These are phyloP conservation scores for Cladochytrium replicatum DNA, from an alignment of 192 early-diverging fungal species.

Conservation along the genomic window DNA sequence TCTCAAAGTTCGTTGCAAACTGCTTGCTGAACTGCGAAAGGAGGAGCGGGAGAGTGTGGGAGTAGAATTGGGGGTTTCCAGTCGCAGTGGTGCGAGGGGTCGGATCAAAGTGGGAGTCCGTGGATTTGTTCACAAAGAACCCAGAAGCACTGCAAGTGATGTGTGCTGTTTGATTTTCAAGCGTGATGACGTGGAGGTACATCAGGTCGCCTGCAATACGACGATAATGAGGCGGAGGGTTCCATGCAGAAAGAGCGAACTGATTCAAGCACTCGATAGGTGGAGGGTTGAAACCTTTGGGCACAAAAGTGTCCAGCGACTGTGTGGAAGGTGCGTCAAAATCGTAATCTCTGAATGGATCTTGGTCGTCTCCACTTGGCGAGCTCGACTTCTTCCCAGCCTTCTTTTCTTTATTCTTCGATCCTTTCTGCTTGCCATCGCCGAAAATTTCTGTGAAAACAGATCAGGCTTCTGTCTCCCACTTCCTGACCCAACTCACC, in stretches of 20 bases:
- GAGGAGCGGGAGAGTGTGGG: slow-evolving; percentile 21
- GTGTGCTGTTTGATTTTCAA: slow-evolving; percentile 72
- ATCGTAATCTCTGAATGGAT: slow-evolving; percentile 21
- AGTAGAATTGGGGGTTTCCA: no score
- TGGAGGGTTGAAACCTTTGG: slow-evolving; percentile 31
- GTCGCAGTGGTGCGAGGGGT: slow-evolving; percentile 10
- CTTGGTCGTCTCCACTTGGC: no score
- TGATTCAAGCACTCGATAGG: slow-evolving; percentile 38
- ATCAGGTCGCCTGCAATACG: slow-evolving; percentile 74
- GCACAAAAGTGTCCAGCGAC: slow-evolving; percentile 28
- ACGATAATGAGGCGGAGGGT: slow-evolving; percentile 71
- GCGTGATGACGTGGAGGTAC: slow-evolving; percentile 72
- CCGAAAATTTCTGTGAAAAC: no score
- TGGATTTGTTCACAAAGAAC: slow-evolving; percentile 82
- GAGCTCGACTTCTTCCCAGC: no score
- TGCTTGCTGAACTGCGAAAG: slow-evolving; percentile 34
- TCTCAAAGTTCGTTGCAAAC: slow-evolving; percentile 60
- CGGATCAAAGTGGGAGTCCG: slow-evolving; percentile 39
- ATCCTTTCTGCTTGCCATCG: slow-evolving; percentile 15
- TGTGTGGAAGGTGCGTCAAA: slow-evolving; percentile 12
- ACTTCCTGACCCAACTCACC: slow-evolving; percentile 30
- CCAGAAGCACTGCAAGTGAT: slow-evolving; percentile 75
- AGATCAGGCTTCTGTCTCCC: not conserved
- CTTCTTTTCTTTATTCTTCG: slow-evolving; percentile 28
- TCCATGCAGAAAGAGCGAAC: slow-evolving; percentile 82